Conservation (phyloP, 805 yeast species). For the Barnettozyma sucrosica region DNA sequence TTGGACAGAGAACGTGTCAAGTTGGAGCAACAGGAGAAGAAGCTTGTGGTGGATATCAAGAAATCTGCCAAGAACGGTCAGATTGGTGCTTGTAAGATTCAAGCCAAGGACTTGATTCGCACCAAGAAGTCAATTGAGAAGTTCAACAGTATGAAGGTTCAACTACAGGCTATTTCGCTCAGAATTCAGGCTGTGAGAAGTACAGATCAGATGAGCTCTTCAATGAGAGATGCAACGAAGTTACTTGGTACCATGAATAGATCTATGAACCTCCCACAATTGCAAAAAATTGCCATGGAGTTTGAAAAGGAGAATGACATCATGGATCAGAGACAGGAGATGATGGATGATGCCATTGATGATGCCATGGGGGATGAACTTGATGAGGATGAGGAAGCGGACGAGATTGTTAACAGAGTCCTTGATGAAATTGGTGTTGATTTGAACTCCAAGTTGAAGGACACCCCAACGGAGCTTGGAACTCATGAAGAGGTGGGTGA, state of each 20-base stretch:
- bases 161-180: conserved; percentile 87
- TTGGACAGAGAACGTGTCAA: conserved; percentile 81
- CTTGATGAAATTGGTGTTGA: conserved; percentile 95
- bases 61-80: conserved; percentile 90
- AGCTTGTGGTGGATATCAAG: conserved; percentile 76
- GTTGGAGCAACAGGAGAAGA: conserved; percentile 88
- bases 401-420: conserved; percentile 85
- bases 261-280: conserved; percentile 84
- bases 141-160: conserved; percentile 90
- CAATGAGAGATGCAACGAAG: conserved; percentile 91
- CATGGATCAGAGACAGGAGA: conserved; percentile 98
- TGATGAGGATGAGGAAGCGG: conserved; percentile 83
- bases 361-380: conserved; percentile 92
- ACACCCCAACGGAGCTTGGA: conserved; percentile 36
- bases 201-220: conserved; percentile 90
- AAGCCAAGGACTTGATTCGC: conserved; percentile 91
- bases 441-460: conserved; percentile 44
- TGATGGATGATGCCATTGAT: conserved; percentile 97
- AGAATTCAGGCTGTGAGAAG: conserved; percentile 88
- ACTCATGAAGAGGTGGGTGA: conserved; percentile 22
- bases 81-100: conserved; percentile 82
- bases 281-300: conserved; percentile 88
- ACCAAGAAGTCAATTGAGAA: conserved; percentile 78
- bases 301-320: conserved; percentile 90
- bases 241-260: conserved; percentile 82